Base-by-base conservation (phyloP, 2,329 filamentous ascomycete genomes). In the Microdochium nivale region DNA sequence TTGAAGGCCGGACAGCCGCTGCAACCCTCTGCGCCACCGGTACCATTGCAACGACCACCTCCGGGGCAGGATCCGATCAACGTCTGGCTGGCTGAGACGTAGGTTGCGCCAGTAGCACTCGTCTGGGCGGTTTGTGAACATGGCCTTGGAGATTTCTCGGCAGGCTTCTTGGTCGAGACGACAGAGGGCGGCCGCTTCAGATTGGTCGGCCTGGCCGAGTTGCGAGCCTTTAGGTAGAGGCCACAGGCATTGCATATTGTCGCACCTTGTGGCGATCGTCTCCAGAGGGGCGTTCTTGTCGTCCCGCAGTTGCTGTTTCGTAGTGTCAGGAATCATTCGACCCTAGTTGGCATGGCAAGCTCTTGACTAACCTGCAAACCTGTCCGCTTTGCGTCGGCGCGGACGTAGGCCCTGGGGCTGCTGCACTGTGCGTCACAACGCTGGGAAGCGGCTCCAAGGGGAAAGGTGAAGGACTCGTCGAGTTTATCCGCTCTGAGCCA, bases 171-270 rank as follows among this genome's bases (percentile, higher is more conserved):
- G 24, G 67, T 70, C 32, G 73, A 63, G 23, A 80, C 68, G 25
- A 78, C 68, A 49, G 74, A 76, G 3, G 82, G 78, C 11, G 87
- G 83, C 55, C 90, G 86, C 71, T 95, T 96, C 53, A 96, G 74
- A 61, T 90, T 96, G 7, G 90, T 94, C 14, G 94, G 94, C 49
- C 94, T 83, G 60, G 89, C 84, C 55, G 92, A 87, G 65, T 97
- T 97, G 58, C 94, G 83, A 10, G 92, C 91, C 68, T 97, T 97
- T 56, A 89, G 77, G 67, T 99, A 99, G 16, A 99, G 78, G 43
- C 94, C 94, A 64, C 94, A 99, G 5, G 94, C 94, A 70, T 99
- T 99, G 72, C 94, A 99, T 54, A 99, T 97, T 25, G 90, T 96
- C 51, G 90, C 87, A 27, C 94, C 94, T 61, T 91, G 85, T 0